Conservation (phyloP, 106 monocot genomes). For the Gastrodia elata region DNA sequence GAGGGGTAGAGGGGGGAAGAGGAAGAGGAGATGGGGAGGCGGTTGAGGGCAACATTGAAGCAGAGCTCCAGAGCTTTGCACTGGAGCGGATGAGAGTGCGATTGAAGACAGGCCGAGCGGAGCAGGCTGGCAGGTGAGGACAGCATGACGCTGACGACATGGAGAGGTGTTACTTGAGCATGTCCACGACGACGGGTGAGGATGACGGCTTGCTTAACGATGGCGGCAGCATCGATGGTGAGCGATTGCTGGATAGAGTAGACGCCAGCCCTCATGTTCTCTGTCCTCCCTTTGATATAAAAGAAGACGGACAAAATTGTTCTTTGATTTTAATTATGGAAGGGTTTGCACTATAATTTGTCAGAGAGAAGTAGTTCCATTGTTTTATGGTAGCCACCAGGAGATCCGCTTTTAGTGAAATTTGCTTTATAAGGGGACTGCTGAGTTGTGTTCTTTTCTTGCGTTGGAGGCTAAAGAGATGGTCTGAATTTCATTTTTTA, state of each 20-base stretch:
- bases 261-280: slow-evolving; percentile 83
- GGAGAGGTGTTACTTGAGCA: slow-evolving; percentile 93
- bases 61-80: slow-evolving; percentile 85
- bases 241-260: slow-evolving; percentile 85
- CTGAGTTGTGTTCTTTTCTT: slow-evolving; percentile 8
- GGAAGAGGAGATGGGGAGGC: slow-evolving; percentile 41
- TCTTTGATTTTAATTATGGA: neutral
- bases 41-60: slow-evolving; percentile 86
- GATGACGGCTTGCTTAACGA: slow-evolving; percentile 76
- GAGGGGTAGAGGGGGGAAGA: neutral
- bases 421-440: slow-evolving; percentile 2
- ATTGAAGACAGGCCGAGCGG: slow-evolving; percentile 62
- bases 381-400: slow-evolving; percentile 1
- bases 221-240: slow-evolving; percentile 57
- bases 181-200: slow-evolving; percentile 80
- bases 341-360: neutral
- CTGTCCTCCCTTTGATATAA: neutral
- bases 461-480: slow-evolving; percentile 10
- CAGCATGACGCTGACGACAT: slow-evolving; percentile 94
- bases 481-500: slow-evolving; percentile 5
- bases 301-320: neutral
- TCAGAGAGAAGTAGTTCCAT: neutral
- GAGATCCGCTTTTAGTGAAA: neutral
- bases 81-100: slow-evolving; percentile 72
- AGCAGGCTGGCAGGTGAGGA: slow-evolving; percentile 61